Conservation (phyloP, 495 filamentous ascomycete species). For the Antarctomyces pellizariae region DNA sequence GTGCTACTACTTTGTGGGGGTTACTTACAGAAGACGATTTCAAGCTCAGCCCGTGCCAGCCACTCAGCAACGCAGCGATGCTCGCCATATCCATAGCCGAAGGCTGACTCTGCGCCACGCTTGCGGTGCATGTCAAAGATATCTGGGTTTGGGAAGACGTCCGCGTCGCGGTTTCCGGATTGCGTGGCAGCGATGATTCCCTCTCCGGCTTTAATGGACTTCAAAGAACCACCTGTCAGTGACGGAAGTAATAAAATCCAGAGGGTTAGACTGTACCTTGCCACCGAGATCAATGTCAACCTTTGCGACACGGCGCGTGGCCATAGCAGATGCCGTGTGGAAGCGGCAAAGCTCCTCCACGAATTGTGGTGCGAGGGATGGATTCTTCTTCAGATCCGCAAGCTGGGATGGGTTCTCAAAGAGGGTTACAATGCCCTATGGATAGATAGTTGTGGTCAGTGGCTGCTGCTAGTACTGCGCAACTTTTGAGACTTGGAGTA, state of each 20-base stretch:
- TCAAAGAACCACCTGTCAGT: background rate
- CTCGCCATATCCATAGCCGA: constrained; percentile 21
- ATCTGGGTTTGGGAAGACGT: constrained; percentile 17
- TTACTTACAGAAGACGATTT: constrained; percentile 17
- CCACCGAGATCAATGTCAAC: constrained; percentile 20
- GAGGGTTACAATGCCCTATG: constrained; percentile 17
- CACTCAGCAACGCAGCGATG: constrained; percentile 23
- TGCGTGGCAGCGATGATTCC: constrained; percentile 23
- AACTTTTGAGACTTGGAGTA: background rate
- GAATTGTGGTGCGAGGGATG: constrained; percentile 12
- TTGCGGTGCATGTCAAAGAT: constrained; percentile 20
- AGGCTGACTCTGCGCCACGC: constrained; percentile 13
- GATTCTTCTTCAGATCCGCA: constrained; percentile 16
- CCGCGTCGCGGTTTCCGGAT: constrained; percentile 24
- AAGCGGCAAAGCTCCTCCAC: constrained; percentile 24
- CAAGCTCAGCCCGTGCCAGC: constrained; percentile 18
- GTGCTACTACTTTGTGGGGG: background rate
- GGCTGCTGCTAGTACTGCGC: no score
- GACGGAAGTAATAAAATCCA: no score
- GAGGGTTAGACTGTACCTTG: constrained; percentile 6
- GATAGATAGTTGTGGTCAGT: no score
- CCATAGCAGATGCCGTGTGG: constrained; percentile 21
- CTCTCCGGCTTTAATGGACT: constrained; percentile 17
- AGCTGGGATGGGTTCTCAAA: constrained; percentile 17
- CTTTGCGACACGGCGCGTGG: constrained; percentile 20